Evolutionary conservation across 2,329 filamentous ascomycete species (phyloP), one percentile per base, ranked within the genome.

Genomic region (Delphinella strobiligena): DNA sequence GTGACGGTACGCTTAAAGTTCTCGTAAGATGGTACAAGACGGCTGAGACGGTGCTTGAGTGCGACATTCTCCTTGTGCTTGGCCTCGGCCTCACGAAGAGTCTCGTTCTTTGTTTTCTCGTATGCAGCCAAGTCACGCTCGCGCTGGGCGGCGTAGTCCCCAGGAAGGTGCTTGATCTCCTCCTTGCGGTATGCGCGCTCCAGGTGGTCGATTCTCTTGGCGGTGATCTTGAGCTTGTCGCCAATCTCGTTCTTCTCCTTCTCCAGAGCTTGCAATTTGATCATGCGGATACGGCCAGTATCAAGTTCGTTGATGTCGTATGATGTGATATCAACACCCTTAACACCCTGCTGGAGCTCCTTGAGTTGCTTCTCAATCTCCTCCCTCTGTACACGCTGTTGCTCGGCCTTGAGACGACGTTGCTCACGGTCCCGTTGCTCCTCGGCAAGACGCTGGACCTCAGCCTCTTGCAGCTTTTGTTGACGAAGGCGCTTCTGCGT

Each of bases 181-280:
- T 96, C 91, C 61, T 89, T 85, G 54, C 91, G 81, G 74, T 93
- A 93, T 29, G 91, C 91, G 68, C 91, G 84, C 70, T 98, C 91
- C 52, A 98, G 69, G 65, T 98, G 89, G 58, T 98, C 91, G 54
- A 95, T 84, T 48, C 91, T 82, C 76, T 95, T 96, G 61, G 82
- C 86, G 45, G 88, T 93, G 53, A 93, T 78, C 53, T 87, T 81
- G 38, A 96, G 76, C 59, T 83, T 86, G 65, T 95, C 87, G 48
- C 83, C 85, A 50, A 95, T 79, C 56, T 91, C 87, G 56, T 89
- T 93, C 80, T 96, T 98, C 71, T 96, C 91, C 53, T 89, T 88
- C 67, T 96, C 91, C 9, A 98, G 76, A 63, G 94, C 89, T 45
- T 85, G 82, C 42, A 98, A 75, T 72, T 96, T 96, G 67, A 98